Evolutionary conservation across 495 filamentous ascomycete genomes (phyloP), one percentile per base, ranked within the genome.

Genomic region (Letharia columbiana): DNA sequence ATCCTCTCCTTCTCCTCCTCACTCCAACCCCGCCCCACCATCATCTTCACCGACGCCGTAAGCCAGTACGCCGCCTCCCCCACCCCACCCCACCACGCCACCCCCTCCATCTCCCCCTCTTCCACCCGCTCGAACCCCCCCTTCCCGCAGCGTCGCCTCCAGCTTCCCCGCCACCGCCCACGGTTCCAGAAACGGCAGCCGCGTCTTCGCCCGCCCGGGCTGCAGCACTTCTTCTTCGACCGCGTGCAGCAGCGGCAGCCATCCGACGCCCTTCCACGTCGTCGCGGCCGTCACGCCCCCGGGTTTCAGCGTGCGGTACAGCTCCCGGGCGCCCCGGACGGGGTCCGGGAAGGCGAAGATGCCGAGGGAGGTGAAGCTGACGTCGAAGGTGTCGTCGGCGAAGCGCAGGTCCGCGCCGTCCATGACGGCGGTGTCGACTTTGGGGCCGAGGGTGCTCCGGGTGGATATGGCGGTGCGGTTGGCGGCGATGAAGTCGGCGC

Each of bases 271-370:
- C 52, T 74, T 75, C 75, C 72, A 79, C 20, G 70, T 71, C 23
- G 74, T 78, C 1, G 78, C 44, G 3, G 75, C 67, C 2, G 76
- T 74, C 3, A 75, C 64, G 42, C 76, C 76, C 49, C 66, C 71
- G 9, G 74, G 71, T 41, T 72, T 72, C 7, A 81, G 73, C 3
- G 66, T 68, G 57, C 68, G 68, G 42, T 62, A 20, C 3, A 70
- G 57, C 33, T 70, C 66, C 7, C 39, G 17, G 6, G 59, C 58
- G 10, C 61, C 61, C 61, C 64, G 5, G 11, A 64, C 31, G 23
- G 68, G 68, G 42, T 67, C 61, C 1, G 61, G 64, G 45, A 63
- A 67, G 17, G 68, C 44, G 61, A 67, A 67, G 44, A 67, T 11
- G 0, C 33, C 61, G 20, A 69, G 61, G 28, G 60, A 67, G 23